Percentiles rank a stretch among this genome's conserved stretches.
Conservation (phyloP, 192 early-diverging fungal genomes). For the Ambispora gerdemannii region DNA sequence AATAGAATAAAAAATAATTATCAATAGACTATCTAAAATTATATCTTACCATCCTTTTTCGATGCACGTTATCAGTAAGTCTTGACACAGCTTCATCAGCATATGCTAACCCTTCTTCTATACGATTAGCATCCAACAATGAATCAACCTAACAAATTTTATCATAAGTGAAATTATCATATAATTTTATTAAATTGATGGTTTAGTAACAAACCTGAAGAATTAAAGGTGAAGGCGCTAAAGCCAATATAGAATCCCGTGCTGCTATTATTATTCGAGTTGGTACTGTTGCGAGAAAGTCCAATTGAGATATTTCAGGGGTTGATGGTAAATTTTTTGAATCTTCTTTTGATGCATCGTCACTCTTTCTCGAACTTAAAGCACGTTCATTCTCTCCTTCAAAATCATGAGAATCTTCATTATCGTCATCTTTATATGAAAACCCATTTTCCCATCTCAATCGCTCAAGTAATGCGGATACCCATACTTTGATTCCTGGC, state of each 20-base stretch:
- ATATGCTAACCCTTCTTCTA: constrained; percentile 62
- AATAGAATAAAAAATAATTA: no score
- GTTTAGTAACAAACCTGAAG: constrained; percentile 45
- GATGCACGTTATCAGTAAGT: constrained; percentile 48
- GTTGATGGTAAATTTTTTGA: neutral
- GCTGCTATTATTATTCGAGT: constrained; percentile 58
- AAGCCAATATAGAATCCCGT: constrained; percentile 54
- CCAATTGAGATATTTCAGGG: neutral
- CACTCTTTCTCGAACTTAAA: neutral
- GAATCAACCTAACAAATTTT: constrained; percentile 43
- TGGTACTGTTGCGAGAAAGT: constrained; percentile 33
- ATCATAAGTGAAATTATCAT: neutral
- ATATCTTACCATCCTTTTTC: constrained; percentile 43
- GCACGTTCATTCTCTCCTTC: neutral
- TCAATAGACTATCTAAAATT: neutral
- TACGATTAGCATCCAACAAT: constrained; percentile 52
- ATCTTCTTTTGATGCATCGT: neutral
- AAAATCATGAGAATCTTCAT: neutral
- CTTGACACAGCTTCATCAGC: constrained; percentile 49
- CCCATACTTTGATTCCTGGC: constrained; percentile 49
- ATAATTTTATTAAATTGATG: neutral
- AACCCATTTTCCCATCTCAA: constrained; percentile 25
- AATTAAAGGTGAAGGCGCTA: constrained; percentile 57
- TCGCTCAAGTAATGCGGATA: constrained; percentile 40
- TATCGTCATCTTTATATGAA: neutral